Conservation (phyloP, 1,284 basidiomycete genomes). For the Puccinia hordei region DNA sequence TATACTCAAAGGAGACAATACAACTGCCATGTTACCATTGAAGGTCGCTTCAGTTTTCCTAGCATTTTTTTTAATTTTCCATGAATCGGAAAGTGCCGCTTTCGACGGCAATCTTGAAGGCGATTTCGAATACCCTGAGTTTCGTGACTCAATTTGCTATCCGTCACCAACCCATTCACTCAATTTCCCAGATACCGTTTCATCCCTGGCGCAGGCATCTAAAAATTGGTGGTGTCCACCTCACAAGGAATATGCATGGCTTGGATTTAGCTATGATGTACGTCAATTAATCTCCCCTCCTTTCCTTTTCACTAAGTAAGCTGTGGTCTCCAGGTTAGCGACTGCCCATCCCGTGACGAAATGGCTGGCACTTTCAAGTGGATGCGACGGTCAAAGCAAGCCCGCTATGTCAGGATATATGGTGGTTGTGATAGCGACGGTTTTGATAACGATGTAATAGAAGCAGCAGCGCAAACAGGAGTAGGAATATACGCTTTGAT, state of each 20-base stretch:
- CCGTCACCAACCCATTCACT: slow-evolving; percentile 13
- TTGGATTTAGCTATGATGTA: slow-evolving; percentile 49
- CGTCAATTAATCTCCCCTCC: background rate
- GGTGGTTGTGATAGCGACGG: slow-evolving; percentile 66
- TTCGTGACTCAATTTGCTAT: slow-evolving; percentile 4
- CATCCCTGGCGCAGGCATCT: background rate
- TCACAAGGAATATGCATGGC: slow-evolving; percentile 34
- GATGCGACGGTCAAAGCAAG: slow-evolving; percentile 67
- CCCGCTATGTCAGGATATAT: slow-evolving; percentile 73
- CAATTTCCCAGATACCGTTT: background rate
- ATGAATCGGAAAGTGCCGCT: background rate
- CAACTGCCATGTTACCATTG: background rate
- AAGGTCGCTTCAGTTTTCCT: background rate
- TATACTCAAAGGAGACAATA: background rate
- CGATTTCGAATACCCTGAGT: background rate
- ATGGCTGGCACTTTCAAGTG: slow-evolving; percentile 66
- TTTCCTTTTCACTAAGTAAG: background rate
- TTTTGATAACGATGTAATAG: slow-evolving; percentile 66
- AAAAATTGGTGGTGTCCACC: slow-evolving; percentile 42
- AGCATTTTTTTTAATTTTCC: background rate
- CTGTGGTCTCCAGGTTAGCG: background rate
- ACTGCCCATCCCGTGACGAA: slow-evolving; percentile 14
- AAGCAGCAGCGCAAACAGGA: slow-evolving; percentile 71
- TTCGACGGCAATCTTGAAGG: background rate
- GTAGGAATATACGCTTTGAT: slow-evolving; percentile 74